Evolutionary conservation across 306 rosid species (phyloP).

Genomic region (Medicago arabica): DNA sequence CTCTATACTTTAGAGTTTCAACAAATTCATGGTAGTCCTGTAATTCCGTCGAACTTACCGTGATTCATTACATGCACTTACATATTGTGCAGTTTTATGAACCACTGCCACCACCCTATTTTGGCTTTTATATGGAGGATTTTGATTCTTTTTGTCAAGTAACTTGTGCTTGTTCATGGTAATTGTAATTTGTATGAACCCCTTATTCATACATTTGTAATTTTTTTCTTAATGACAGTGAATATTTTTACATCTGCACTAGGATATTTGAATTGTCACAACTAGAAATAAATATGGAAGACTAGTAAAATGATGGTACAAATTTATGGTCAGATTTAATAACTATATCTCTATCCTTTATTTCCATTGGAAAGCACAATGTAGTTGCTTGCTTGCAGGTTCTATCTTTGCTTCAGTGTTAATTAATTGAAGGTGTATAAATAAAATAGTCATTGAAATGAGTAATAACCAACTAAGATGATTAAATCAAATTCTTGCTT

Average conservation of each 20-base stretch:
- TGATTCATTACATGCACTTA: neutral
- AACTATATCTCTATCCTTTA: neutral
- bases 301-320: conserved; percentile 18
- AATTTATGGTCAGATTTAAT: conserved; percentile 20
- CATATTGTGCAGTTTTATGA: conserved; percentile 48
- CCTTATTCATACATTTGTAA: conserved; percentile 41
- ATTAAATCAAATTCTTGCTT: neutral
- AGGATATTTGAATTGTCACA: conserved; percentile 12
- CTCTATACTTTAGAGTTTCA: neutral
- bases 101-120: conserved; percentile 13
- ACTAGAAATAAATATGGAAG: neutral
- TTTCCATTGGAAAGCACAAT: conserved; percentile 30
- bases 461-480: conserved; percentile 14
- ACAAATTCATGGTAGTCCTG: neutral
- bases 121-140: conserved; percentile 39
- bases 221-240: conserved; percentile 14
- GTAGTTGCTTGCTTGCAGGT: conserved; percentile 21
- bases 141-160: conserved; percentile 45
- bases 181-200: conserved; percentile 41
- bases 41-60: neutral
- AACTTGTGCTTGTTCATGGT: conserved; percentile 21
- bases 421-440: conserved; percentile 24
- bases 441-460: conserved; percentile 21
- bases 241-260: conserved; percentile 14
- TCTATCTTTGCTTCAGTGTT: conserved; percentile 27